Conservation (phyloP, 805 yeast genomes). For the Lachancea kluyveri region DNA sequence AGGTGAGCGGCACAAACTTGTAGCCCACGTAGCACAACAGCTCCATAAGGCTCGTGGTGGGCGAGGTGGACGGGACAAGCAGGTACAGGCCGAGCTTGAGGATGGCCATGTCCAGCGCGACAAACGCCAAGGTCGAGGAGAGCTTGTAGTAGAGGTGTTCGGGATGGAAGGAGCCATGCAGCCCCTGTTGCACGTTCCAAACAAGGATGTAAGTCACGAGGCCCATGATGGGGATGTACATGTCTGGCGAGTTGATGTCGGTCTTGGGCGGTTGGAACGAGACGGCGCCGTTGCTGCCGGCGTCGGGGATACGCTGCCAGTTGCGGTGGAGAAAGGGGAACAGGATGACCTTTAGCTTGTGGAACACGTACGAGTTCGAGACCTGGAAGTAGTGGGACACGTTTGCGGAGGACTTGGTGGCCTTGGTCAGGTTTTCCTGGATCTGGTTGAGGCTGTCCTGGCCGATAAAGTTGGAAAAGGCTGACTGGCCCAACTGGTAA, state of each 20-base stretch:
- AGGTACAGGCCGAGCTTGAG: conserved; percentile 80
- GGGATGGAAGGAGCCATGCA: conserved; percentile 88
- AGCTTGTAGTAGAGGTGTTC: conserved; percentile 83
- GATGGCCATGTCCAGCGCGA: conserved; percentile 66
- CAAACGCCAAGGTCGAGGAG: conserved; percentile 78
- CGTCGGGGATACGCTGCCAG: conserved; percentile 58
- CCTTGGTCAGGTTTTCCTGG: conserved; percentile 41
- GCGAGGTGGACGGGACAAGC: conserved; percentile 33
- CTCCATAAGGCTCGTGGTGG: conserved; percentile 59
- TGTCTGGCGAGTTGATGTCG: conserved; percentile 92
- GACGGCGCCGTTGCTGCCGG: conserved; percentile 9
- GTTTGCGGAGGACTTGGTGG: conserved; percentile 37
- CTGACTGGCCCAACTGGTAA: conserved; percentile 79
- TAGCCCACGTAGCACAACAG: conserved; percentile 87
- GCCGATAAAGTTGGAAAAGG: conserved; percentile 42
- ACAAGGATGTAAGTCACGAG: conserved; percentile 78
- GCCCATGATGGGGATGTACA: conserved; percentile 94
- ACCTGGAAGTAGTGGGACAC: conserved; percentile 88
- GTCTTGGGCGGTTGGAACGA: conserved; percentile 59
- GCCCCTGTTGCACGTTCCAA: conserved; percentile 79
- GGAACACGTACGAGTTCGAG: conserved; percentile 76
- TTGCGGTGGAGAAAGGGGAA: conserved; percentile 82
- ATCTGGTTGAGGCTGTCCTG: conserved; percentile 55
- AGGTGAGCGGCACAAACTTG: conserved; percentile 77
- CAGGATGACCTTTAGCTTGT: conserved; percentile 64